These are phyloP conservation scores for Neopestalotiopsis sp. DNA, from an alignment of 2,329 filamentous ascomycete species.

Conservation along the genomic window DNA sequence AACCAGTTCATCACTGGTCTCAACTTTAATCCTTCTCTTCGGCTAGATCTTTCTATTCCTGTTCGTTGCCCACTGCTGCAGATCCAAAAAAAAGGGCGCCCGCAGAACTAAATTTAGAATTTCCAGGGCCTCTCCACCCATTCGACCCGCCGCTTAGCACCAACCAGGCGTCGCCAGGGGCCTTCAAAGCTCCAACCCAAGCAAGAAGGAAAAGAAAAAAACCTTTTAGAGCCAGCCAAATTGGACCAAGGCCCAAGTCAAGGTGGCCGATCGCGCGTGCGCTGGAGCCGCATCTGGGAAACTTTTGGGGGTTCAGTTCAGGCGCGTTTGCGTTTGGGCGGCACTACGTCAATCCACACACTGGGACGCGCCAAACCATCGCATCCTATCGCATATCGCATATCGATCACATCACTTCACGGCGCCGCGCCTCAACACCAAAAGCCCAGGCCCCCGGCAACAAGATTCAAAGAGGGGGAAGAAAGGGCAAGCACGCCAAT, in stretches of 20 bases:
- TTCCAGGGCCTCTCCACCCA: not conserved
- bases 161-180: not conserved
- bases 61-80: not conserved
- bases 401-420: not conserved
- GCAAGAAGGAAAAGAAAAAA: not conserved
- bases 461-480: not conserved
- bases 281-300: slow-evolving; percentile 1
- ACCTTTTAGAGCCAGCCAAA: not conserved
- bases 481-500: not conserved
- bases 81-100: not conserved
- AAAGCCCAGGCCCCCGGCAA: not conserved
- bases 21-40: not conserved
- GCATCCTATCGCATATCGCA: not conserved
- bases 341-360: slow-evolving; percentile 19
- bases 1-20: not conserved
- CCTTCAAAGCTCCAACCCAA: not conserved
- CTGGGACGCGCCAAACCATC: not conserved
- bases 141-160: not conserved
- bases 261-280: not conserved
- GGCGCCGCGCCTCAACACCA: not conserved
- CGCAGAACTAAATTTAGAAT: slow-evolving; percentile 2
- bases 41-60: slow-evolving; percentile 3
- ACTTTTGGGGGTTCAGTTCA: not conserved
- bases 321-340: not conserved
- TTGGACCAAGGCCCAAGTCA: not conserved